Evolutionary conservation across 176 grass and related monocot genomes (phyloP), one percentile per base, ranked within the genome.

Genomic region (Avena insularis): DNA sequence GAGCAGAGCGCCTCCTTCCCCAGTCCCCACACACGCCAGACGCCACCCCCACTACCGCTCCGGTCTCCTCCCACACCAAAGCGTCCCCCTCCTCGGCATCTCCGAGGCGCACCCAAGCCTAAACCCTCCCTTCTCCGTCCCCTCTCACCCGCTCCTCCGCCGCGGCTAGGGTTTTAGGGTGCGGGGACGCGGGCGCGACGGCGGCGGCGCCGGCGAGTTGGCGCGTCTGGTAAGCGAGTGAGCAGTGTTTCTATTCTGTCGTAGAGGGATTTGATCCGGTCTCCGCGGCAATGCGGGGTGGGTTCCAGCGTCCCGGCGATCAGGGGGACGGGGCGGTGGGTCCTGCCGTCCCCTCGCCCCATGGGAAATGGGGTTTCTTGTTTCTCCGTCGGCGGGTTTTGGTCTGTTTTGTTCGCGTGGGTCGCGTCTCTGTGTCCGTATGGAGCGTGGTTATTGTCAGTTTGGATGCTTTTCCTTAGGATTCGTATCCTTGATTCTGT

Each of bases 111-210:
- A 53, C 23, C 57, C 1, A 67, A 33, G 78, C 3, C 59, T 57
- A 46, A 27, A 65, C 46, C 51, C 36, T 47, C 49, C 4, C 31
- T 36, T 8, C 20, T 3, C 6, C 9, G 1, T 6, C 5, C 11
- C 9, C 46, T 50, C 71, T 9, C 6, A 40, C 66, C 1, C 20
- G 9, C 27, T 9, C 31, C 15, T 33, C 48, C 43, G 9, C 9
- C 38, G n/a, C 6, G 20, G 55, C 75, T 85, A 89, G 88, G 88
- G 88, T 89, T 89, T 58, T 71, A 27, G 7, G 61, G 48, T 33
- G 31, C 31, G 2, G 31, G 31, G 2, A 33, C 31, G 31, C 62
- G 49, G 50, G 12, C 58, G 3, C 74, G 25, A 9, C 73, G 25
- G 73, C 38, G 77, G 17, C 15, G 61, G 20, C 3, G 63, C 35